These are phyloP conservation scores for Globisporangium solare DNA, from an alignment of 352 stramenopile genomes.

Conservation along the genomic window DNA sequence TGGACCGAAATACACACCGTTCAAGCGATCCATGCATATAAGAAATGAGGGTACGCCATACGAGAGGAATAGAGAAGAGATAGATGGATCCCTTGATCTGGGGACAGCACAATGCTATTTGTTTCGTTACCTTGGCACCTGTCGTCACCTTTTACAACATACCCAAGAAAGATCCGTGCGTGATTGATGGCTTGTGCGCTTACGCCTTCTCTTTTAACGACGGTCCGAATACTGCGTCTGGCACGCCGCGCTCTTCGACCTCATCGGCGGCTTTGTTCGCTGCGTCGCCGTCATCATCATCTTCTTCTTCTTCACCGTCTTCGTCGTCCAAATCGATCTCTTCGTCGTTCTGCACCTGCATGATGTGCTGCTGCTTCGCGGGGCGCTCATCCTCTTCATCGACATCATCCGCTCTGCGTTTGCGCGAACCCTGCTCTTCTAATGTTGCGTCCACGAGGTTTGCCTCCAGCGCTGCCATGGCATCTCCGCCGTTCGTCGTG, in stretches of 20 bases:
- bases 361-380: slow-evolving; percentile 72
- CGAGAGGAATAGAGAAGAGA: background rate
- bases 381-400: slow-evolving; percentile 66
- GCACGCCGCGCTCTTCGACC: slow-evolving; percentile 54
- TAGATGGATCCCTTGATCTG: background rate
- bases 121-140: slow-evolving; percentile 2
- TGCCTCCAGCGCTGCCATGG: slow-evolving; percentile 85
- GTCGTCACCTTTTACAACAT: no score
- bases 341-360: slow-evolving; percentile 80
- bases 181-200: background rate
- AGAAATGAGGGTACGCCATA: background rate
- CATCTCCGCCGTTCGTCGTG: slow-evolving; percentile 62
- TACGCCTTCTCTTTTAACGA: slow-evolving; percentile 4
- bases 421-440: slow-evolving; percentile 32
- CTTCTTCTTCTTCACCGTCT: slow-evolving; percentile 46
- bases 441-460: slow-evolving; percentile 54
- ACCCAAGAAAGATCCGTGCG: no score
- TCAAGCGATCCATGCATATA: background rate
- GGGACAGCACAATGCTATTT: background rate
- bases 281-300: slow-evolving; percentile 7
- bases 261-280: slow-evolving; percentile 8
- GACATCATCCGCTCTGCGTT: slow-evolving; percentile 57
- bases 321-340: slow-evolving; percentile 93
- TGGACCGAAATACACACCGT: slow-evolving; percentile 4
- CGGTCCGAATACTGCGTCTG: slow-evolving; percentile 40